Evolutionary conservation across 2,329 filamentous ascomycete genomes (phyloP), one percentile per base, ranked within the genome.

Genomic region (Scedosporium minutisporum): DNA sequence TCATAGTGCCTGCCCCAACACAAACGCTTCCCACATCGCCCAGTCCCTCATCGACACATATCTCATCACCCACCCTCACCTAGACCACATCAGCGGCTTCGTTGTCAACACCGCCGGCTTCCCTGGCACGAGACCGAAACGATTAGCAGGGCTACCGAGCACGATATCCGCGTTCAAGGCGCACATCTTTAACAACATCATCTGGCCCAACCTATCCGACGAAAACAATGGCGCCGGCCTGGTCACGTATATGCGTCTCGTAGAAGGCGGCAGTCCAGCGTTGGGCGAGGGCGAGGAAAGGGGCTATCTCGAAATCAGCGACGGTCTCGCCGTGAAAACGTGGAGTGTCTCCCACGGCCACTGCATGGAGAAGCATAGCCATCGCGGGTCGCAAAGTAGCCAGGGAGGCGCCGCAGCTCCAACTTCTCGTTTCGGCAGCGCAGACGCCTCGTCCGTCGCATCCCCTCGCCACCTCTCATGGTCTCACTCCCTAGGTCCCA

Each of bases 151-250:
- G 0, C 78, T 97, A 3, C 91, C 93, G 0, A 88, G 86, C 29
- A 96, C 93, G n/a, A 93, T 99, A 60, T 83, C 91, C 57, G 93
- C 93, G 0, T 87, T 99, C 74, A 97, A 96, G 73, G 86, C 81
- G 0, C 93, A 99, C 74, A 91, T 99, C 64, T 99, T 99, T 79
- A 99, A 99, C 75, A 96, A 97, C 70, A 79, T 96, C 63, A 96
- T 97, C 62, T 99, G 95, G 95, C 95, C 95, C 0, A 99, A 99
- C 68, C 77, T 99, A 46, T 96, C 91, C 0, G 93, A 99, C 70
- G 95, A 99, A 75, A 95, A 96, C 72, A 92, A 93, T 41, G 95
- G 95, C 25, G 93, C 93, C 3, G 95, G 95, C 0, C 82, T 99
- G 29, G 86, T 99, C 41, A 96, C 91, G 0, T 97, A 96, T 68